Evolutionary conservation across 345 rosid genomes (phyloP), one percentile per base, ranked within the genome.

Genomic region (Eucalyptus erythrocorys): DNA sequence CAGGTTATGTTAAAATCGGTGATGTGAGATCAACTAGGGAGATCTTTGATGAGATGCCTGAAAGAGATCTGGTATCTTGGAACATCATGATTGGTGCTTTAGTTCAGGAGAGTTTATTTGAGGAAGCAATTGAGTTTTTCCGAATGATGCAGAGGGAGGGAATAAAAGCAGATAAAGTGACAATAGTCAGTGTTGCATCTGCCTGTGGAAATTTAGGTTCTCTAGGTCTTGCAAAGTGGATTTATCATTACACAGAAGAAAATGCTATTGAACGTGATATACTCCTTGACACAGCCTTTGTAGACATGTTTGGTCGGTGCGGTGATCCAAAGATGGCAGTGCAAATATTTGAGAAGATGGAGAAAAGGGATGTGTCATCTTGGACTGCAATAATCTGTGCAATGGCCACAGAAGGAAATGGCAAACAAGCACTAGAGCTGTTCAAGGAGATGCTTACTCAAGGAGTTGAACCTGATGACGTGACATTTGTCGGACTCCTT

Each of bases 321-420:
- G 97, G 97, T 50, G 96, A 94, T 90, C 93, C 95, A 8, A 87
- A 88, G 84, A 93, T 90, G 37, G 96, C 96, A 64, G 91, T 94
- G 94, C 93, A 68, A 81, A 90, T 94, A 43, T 95, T 95, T 37
- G 16, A 88, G 82, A 76, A 88, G 84, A 91, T 95, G 94, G 91
- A 85, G 57, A 88, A 90, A 87, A 94, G 90, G 90, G 97, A 95
- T 88, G 94, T 94, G 64, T 93, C 95, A 12, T 95, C 97, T 88
- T 94, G 97, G 97, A 95, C 96, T 84, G 96, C 94, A 22, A 95
- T 94, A 88, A 94, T 95, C 43, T 91, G 95, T 86, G 93, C 92
- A 11, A 95, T 92, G 94, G 95, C 96, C 61, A 92, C 93, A 88
- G 90, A 93, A 84, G 96, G 97, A 89, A 91, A 92, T 7, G 94